Conservation (phyloP, 176 grass and related monocot species). For the Musa acuminata region DNA sequence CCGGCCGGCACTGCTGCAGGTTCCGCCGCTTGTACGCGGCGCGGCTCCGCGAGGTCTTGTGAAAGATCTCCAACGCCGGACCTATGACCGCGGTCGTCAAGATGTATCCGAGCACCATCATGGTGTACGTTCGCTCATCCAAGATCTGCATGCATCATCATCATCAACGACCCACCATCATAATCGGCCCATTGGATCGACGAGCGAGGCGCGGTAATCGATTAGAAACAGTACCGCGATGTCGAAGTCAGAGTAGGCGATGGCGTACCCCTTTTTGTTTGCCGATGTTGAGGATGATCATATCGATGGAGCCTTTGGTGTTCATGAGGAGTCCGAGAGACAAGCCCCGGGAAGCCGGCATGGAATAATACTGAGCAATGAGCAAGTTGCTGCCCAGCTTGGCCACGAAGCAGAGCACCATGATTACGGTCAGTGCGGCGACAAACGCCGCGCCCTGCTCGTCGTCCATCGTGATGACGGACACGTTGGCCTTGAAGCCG, state of each 20-base stretch:
- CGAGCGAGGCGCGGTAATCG: background rate
- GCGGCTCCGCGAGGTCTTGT: constrained; percentile 1
- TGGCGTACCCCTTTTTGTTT: constrained; percentile 11
- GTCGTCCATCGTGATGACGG: background rate
- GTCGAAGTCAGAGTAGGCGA: too few species aligned
- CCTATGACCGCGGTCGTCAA: constrained; percentile 14
- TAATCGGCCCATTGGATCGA: background rate
- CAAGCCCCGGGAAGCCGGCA: constrained; percentile 11
- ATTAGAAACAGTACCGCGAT: too few species aligned
- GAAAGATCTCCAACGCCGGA: constrained; percentile 12
- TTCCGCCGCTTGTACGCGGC: constrained; percentile 30
- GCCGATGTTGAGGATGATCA: constrained; percentile 30
- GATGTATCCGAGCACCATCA: constrained; percentile 21
- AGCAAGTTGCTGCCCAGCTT: constrained; percentile 24
- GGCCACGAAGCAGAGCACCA: constrained; percentile 1
- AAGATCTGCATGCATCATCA: constrained; percentile 16
- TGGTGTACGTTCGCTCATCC: constrained; percentile 16
- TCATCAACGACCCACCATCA: too few species aligned
- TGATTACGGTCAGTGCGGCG: background rate
- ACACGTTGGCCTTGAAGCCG: constrained; percentile 13
- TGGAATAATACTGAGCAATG: constrained; percentile 14
- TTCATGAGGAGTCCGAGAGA: constrained; percentile 30
- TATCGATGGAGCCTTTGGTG: constrained; percentile 24
- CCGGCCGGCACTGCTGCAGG: constrained; percentile 14
- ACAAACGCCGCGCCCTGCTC: background rate